Evolutionary conservation across 2,329 filamentous ascomycete species (phyloP).

Genomic region (Magnaporthiopsis rhizophila): DNA sequence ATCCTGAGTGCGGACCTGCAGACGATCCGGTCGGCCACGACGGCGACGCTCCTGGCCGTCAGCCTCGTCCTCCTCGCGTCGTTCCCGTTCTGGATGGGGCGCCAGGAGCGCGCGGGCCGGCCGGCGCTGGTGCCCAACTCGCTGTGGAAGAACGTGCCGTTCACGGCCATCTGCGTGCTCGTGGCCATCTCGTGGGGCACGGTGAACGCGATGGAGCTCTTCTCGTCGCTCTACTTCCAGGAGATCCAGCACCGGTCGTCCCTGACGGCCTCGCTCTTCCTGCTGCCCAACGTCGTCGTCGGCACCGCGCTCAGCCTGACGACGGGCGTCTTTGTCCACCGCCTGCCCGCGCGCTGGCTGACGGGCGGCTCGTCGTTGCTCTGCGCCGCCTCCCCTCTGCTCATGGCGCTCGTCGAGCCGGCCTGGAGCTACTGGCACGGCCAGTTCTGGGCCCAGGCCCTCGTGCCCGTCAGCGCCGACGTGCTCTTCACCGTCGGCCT

Average conservation of each 20-base stretch:
- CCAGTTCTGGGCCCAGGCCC: constrained; percentile 31
- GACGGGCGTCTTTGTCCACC: constrained; percentile 37
- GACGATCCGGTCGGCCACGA: constrained; percentile 23
- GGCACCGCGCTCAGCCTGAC: constrained; percentile 33
- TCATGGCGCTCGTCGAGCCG: constrained; percentile 46
- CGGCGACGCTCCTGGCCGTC: constrained; percentile 37
- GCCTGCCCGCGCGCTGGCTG: constrained; percentile 30
- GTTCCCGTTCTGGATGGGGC: constrained; percentile 47
- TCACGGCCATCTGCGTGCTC: constrained; percentile 45
- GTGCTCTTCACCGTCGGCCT: constrained; percentile 49
- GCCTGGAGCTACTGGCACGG: constrained; percentile 40
- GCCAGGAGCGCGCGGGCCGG: constrained; percentile 33
- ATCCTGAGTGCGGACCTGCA: constrained; percentile 4
- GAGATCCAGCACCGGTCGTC: constrained; percentile 37
- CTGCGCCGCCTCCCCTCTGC: constrained; percentile 36
- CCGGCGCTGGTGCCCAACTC: constrained; percentile 55
- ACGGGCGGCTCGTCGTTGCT: constrained; percentile 31
- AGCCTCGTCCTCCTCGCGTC: constrained; percentile 32
- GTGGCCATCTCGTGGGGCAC: constrained; percentile 38
- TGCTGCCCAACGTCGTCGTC: constrained; percentile 36
- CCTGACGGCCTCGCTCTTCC: constrained; percentile 34
- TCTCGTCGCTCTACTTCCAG: constrained; percentile 43
- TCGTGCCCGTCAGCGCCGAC: constrained; percentile 33
- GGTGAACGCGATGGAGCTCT: constrained; percentile 37
- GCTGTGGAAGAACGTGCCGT: constrained; percentile 49